Base-by-base conservation (phyloP, 129 eudicot genomes). In the Escallonia rubra region DNA sequence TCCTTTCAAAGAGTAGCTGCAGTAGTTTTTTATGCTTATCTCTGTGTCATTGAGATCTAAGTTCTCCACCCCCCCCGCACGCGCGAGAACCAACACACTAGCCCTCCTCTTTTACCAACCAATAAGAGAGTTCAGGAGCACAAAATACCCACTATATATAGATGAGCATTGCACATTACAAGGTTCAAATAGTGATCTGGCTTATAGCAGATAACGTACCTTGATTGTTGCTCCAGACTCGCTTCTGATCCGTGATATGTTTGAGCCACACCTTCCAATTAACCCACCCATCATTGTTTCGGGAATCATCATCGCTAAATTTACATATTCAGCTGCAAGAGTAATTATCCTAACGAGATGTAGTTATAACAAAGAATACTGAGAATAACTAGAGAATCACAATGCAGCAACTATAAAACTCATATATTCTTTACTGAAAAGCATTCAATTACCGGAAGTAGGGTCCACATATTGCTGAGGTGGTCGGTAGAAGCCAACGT, bases 221-320 rank as follows among this genome's bases (percentile, higher is more conserved):
- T 93, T 93, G 52, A 93, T 86, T 16, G 86, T 85, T 63, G 99
- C 99, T 57, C 99, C 99, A 50, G 99, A 89, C 72, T 93, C 99
- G 2, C 78, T 89, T 81, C 99, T 78, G 76, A 93, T 93, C 76
- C 95, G 76, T 51, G 92, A 80, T 57, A 93, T 93, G 70, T 93
- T 93, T 58, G 96, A 90, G 44, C 99, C 99, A 69, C 85, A 74
- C 70, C 96, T 79, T 57, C 99, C 99, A 50, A 93, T 93, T 62
- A 93, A 81, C 41, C 99, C 99, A 75, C 99, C 99, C 57, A 85
- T 81, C 76, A 82, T 81, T 49, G 90, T 65, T 76, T 93, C 96
- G 38, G 99, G 83, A 73, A 93, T 78, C 92, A 86, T 75, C 81
- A 93, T 85, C 69, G 84, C 96, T 86, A 93, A 56, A 64, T 79